Evolutionary conservation across 352 stramenopile genomes (phyloP).

Genomic region (Pythium monospermum): DNA sequence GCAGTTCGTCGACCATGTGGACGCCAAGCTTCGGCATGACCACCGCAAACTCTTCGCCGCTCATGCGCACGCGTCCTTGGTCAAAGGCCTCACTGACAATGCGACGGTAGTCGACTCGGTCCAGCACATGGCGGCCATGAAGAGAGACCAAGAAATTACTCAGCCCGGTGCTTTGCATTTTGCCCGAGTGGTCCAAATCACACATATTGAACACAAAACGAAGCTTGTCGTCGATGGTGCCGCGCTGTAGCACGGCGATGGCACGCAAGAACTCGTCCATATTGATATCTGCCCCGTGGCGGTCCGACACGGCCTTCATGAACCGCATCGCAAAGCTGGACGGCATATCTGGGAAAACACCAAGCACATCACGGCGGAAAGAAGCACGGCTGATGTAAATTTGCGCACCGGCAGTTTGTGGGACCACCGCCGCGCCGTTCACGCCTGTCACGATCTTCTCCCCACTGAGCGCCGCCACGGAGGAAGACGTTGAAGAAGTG

Average conservation of each 20-base stretch:
- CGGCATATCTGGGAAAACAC: conserved; percentile 86
- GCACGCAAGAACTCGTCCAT: conserved; percentile 86
- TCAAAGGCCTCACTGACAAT: conserved; percentile 79
- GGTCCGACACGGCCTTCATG: conserved; percentile 84
- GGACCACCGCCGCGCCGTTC: conserved; percentile 39
- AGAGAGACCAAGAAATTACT: conserved; percentile 85
- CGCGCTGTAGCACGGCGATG: conserved; percentile 69
- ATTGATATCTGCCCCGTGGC: conserved; percentile 79
- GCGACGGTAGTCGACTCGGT: conserved; percentile 65
- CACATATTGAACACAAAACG: conserved; percentile 87
- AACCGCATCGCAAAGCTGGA: conserved; percentile 87
- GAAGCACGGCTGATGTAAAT: conserved; percentile 79
- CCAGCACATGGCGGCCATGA: conserved; percentile 68
- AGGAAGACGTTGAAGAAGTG: conserved; percentile 14
- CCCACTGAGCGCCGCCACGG: conserved; percentile 14
- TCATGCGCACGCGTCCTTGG: conserved; percentile 73
- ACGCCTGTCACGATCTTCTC: conserved; percentile 33
- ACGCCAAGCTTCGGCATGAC: conserved; percentile 47
- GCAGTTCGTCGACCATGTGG: conserved; percentile 32
- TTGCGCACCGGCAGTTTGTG: conserved; percentile 64
- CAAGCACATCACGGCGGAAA: conserved; percentile 81
- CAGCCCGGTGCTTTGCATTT: conserved; percentile 80
- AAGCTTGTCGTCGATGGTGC: conserved; percentile 70
- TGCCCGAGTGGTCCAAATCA: conserved; percentile 79
- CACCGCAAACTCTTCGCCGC: conserved; percentile 62